phyloP scores from a whole-genome alignment of 2,329 filamentous ascomycete species.

The Cordyceps farinosa region DNA sequence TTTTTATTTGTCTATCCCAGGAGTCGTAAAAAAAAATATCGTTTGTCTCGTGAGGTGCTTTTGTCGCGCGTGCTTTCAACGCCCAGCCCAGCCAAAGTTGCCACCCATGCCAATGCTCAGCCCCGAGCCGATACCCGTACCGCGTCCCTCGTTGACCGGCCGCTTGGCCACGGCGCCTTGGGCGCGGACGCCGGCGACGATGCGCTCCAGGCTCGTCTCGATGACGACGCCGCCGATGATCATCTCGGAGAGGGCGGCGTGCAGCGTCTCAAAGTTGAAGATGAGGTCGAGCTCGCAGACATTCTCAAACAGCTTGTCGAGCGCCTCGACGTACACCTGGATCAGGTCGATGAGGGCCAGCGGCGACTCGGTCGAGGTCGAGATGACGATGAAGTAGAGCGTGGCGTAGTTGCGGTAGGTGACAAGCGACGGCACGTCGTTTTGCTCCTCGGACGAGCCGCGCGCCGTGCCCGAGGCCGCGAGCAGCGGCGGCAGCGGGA shows the following conservation, averaged over 20 bases:
- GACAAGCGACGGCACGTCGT: conserved; percentile 89
- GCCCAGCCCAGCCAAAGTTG: conserved; percentile 53
- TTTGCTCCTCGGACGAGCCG: conserved; percentile 65
- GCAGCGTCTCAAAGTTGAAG: conserved; percentile 97
- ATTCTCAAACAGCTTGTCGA: conserved; percentile 95
- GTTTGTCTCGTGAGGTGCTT: background rate
- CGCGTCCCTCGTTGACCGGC: conserved; percentile 67
- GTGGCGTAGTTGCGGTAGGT: conserved; percentile 98
- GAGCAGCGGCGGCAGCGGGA: conserved; percentile 70
- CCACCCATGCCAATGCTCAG: conserved; percentile 56
- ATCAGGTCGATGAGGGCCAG: conserved; percentile 94
- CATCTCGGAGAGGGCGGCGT: conserved; percentile 89
- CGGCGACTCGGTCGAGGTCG: conserved; percentile 91
- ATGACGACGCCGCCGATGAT: conserved; percentile 92
- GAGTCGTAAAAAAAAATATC: background rate
- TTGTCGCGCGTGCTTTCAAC: conserved; percentile 26
- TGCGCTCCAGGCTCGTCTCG: conserved; percentile 84
- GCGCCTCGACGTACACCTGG: conserved; percentile 94
- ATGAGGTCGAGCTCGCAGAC: conserved; percentile 98
- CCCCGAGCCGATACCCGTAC: conserved; percentile 44
- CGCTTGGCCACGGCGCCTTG: conserved; percentile 76
- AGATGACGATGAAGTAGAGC: conserved; percentile 97
- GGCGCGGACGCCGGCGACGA: conserved; percentile 76
- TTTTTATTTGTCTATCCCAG: conserved; percentile 10
- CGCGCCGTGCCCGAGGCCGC: conserved; percentile 59